phyloP scores from a whole-genome alignment of 169 alveolate species.

The Perkinsus olseni region DNA sequence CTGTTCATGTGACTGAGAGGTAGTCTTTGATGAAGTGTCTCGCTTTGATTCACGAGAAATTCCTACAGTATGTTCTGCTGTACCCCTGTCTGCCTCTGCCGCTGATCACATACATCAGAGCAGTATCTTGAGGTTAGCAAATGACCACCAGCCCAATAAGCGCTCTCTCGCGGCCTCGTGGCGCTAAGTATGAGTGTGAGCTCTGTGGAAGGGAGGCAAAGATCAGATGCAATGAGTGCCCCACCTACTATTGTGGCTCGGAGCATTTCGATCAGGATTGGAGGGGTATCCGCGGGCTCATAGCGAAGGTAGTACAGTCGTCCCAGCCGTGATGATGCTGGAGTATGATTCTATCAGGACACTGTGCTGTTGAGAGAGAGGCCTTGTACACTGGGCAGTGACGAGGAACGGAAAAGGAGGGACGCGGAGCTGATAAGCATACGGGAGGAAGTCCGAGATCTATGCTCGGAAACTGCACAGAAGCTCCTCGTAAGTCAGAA shows the following conservation, averaged over 20 bases:
- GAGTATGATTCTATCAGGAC: neutral
- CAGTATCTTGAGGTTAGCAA: too few species aligned
- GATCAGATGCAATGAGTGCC: neutral
- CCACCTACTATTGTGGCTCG: neutral
- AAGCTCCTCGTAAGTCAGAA: neutral
- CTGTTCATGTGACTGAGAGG: too few species aligned
- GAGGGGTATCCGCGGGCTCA: neutral
- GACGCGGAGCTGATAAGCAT: neutral
- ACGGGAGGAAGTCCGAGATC: neutral
- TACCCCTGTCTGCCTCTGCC: too few species aligned
- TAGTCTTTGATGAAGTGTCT: too few species aligned
- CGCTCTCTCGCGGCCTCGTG: neutral
- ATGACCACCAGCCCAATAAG: neutral
- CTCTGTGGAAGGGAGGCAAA: conserved; percentile 2
- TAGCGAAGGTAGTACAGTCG: neutral
- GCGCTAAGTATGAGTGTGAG: conserved; percentile 7
- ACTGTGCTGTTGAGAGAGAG: neutral
- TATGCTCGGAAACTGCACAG: conserved; percentile 10
- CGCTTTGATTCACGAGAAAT: too few species aligned
- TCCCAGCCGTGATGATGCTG: too few species aligned
- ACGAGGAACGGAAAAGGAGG: neutral
- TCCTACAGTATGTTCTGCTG: too few species aligned
- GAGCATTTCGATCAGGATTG: conserved; percentile 12
- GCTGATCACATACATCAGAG: too few species aligned
- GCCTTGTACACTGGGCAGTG: neutral